Evolutionary conservation across 2,329 filamentous ascomycete species (phyloP).

Genomic region (Penicillium sp.): DNA sequence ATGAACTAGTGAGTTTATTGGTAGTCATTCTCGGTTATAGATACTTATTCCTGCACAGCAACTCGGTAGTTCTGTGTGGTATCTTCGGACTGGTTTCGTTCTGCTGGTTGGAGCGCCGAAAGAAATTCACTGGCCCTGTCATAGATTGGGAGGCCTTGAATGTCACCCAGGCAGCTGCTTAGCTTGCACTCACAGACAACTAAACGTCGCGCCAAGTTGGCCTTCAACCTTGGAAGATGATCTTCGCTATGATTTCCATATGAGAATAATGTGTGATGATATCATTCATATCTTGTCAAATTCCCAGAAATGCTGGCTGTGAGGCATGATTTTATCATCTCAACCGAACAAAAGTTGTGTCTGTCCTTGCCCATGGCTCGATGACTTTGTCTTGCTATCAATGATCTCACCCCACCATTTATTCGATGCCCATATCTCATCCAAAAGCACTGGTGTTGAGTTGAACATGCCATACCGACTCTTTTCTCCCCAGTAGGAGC

Average conservation of each 20-base stretch:
- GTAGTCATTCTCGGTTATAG: not conserved
- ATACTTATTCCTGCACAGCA: not conserved
- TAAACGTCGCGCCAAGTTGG: too few species aligned
- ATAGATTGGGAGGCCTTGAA: constrained; percentile 16
- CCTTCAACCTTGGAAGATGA: too few species aligned
- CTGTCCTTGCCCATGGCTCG: not conserved
- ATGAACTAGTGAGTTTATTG: not conserved
- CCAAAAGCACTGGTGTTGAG: constrained; percentile 18
- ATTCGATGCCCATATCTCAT: constrained; percentile 19
- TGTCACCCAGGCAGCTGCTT: not conserved
- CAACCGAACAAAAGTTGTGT: constrained; percentile 1
- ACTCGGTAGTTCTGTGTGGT: not conserved
- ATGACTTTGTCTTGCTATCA: constrained; percentile 13
- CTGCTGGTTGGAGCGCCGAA: constrained; percentile 12
- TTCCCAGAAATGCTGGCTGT: too few species aligned
- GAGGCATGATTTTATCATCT: not conserved
- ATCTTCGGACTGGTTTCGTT: constrained; percentile 9
- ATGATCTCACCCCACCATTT: constrained; percentile 24
- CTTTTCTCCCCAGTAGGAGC: constrained; percentile 33
- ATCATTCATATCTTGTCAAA: too few species aligned
- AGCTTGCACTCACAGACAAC: not conserved
- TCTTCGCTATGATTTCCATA: too few species aligned
- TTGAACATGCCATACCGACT: constrained; percentile 36
- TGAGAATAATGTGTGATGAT: too few species aligned
- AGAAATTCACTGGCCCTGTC: constrained; percentile 12